Evolutionary conservation across 2,329 filamentous ascomycete species (phyloP), one percentile per base, ranked within the genome.

Genomic region (Aspergillus spinulosporus): DNA sequence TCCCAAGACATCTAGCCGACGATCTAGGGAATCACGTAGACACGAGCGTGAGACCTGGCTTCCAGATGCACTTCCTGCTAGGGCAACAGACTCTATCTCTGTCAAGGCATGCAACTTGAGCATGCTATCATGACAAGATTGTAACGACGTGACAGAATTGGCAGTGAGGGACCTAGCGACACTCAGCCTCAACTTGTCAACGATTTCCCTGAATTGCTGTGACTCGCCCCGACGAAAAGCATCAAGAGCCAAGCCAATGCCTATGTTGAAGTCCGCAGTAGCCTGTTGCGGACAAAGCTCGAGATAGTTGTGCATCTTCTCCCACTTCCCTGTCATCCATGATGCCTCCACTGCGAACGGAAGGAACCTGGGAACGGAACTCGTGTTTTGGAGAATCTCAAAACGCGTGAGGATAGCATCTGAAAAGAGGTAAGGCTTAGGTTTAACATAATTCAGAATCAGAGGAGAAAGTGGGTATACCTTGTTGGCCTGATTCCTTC

Each of bases 401-500:
- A 95, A 87, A 64, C 95, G 91, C 59, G 92, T 93, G 28, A 97
- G 79, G 14, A 97, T 82, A 2, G 90, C 88, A 75, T 95, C 90
- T 93, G 45, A 21, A 59, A 12, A 48, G 21, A 34, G 49, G 49
- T 28, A 29, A 26, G 54, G 42, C 26, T 32, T 21, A 4, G 2
- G 50, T 12, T 15, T 28, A 52, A 15, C 6, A 12, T 14, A 36
- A n/a, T 26, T 11, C 3, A 12, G 8, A 49, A 45, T 21, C 7
- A 12, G 39, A 12, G 34, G 37, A 36, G 29, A 71, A 79, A 72
- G 11, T 34, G 11, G 32, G 32, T 34, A 37, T 78, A 92, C 90
- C 90, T 74, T 97, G 88, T 70, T 97, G 94, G 0, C 93, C 94
- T n/a, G 92, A 96, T 70, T 97, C 92, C 68, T 92, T 92, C 7